A percentile compares a stretch with the other conserved stretches of the same genome.
Evolutionary conservation across 163 green algal genomes (phyloP).

Genomic region (Scenedesmus sp.): DNA sequence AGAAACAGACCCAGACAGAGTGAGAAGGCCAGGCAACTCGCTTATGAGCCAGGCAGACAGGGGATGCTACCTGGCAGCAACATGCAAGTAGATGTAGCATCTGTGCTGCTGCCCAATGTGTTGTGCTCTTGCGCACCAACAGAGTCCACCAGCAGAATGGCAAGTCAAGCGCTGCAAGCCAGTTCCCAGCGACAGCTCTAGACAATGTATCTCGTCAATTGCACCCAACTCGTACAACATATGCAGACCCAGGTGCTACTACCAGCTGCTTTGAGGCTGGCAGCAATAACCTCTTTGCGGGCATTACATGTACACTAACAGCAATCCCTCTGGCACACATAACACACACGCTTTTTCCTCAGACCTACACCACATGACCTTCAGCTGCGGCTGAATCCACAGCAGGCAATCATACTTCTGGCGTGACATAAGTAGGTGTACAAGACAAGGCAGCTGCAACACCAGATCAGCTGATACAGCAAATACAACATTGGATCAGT

Average conservation of each 20-base stretch:
- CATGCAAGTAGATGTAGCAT: too few species aligned
- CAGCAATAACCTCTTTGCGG: conserved; percentile 1
- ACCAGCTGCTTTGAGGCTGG: not conserved
- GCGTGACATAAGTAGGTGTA: not conserved
- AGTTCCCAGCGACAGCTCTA: too few species aligned
- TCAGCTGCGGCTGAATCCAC: too few species aligned
- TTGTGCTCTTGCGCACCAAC: not conserved
- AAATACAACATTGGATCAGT: not conserved
- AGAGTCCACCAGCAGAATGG: not conserved
- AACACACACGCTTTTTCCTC: not conserved
- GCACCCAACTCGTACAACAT: not conserved
- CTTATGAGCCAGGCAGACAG: too few species aligned
- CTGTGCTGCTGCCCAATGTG: not conserved
- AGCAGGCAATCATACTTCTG: not conserved
- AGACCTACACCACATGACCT: not conserved
- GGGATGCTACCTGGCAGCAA: too few species aligned
- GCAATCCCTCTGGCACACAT: not conserved
- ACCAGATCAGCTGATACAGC: not conserved
- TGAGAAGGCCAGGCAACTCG: too few species aligned
- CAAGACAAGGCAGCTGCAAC: not conserved
- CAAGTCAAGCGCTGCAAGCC: too few species aligned
- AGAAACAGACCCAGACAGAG: too few species aligned
- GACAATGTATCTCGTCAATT: too few species aligned
- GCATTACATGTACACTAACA: not conserved
- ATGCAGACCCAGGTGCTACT: not conserved